A percentile compares a stretch with the other conserved stretches of the same genome.
Conservation (phyloP, 805 yeast species). For the Teunomyces barrocoloradensis region DNA sequence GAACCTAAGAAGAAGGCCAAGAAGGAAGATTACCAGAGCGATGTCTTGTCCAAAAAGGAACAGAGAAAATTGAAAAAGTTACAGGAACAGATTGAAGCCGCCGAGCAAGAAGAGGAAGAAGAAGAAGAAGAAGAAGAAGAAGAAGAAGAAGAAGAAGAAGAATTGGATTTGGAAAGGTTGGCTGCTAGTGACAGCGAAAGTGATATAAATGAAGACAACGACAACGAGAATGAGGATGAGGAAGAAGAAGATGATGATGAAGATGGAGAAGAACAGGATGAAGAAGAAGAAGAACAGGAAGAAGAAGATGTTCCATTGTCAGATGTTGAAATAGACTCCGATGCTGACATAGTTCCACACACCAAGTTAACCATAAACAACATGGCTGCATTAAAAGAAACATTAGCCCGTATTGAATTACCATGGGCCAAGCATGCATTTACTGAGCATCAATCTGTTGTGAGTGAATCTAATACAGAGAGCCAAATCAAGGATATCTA, state of each 20-base stretch:
- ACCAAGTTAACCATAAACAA: conserved; percentile 89
- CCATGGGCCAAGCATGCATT: conserved; percentile 69
- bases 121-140: conserved; percentile 26
- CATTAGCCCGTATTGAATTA: conserved; percentile 63
- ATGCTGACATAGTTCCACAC: conserved; percentile 91
- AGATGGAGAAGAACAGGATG: conserved; percentile 61
- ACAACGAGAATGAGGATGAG: conserved; percentile 44
- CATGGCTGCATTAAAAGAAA: conserved; percentile 72
- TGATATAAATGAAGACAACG: conserved; percentile 34
- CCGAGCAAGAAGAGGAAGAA: conserved; percentile 25
- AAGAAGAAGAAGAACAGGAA: conserved; percentile 62
- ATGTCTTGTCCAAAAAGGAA: conserved; percentile 60
- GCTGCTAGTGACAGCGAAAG: conserved; percentile 56
- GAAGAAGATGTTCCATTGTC: conserved; percentile 84
- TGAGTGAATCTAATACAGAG: conserved; percentile 60
- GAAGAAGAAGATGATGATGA: conserved; percentile 59
- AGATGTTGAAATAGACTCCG: conserved; percentile 89
- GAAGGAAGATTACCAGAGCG: conserved; percentile 44
- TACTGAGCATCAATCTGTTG: conserved; percentile 77
- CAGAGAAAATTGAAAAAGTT: conserved; percentile 57
- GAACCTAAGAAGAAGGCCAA: conserved; percentile 19
- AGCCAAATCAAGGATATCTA: conserved; percentile 77
- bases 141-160: conserved; percentile 34
- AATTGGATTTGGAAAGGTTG: conserved; percentile 50
- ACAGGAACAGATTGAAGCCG: conserved; percentile 28